These are phyloP conservation scores for Sphaerosporella brunnea DNA, from an alignment of 495 filamentous ascomycete species.

Conservation along the genomic window DNA sequence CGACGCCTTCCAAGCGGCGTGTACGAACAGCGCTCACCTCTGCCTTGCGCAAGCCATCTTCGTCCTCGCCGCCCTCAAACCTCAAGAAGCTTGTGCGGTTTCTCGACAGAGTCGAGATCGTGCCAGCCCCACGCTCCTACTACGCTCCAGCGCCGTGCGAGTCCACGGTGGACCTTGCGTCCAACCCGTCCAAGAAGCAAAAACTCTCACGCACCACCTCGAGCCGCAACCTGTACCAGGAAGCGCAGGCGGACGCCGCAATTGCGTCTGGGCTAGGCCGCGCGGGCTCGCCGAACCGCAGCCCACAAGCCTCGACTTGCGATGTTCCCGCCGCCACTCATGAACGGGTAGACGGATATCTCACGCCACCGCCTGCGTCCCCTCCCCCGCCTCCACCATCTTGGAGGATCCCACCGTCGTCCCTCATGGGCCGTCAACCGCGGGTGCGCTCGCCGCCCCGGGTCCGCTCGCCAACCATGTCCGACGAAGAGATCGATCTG, in stretches of 20 bases:
- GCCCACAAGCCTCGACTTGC: conserved; percentile 15
- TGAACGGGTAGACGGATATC: not conserved
- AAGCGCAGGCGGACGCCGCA: conserved; percentile 12
- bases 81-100: conserved; percentile 25
- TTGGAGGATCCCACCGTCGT: conserved; percentile 23
- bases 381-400: conserved; percentile 21
- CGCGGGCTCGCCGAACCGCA: conserved; percentile 20
- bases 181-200: conserved; percentile 16
- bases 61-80: conserved; percentile 8
- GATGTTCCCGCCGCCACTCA: not conserved
- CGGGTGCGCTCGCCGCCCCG: conserved; percentile 20
- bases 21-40: not conserved
- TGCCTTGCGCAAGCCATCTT: conserved; percentile 12
- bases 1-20: not conserved
- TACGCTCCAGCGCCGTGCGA: too few relatives aligned
- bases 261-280: conserved; percentile 21
- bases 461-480: conserved; percentile 20
- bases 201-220: conserved; percentile 5
- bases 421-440: conserved; percentile 20
- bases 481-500: conserved; percentile 20
- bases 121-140: conserved; percentile 11
- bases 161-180: not conserved
- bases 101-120: conserved; percentile 23
- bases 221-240: conserved; percentile 7
- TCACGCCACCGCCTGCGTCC: not conserved